phyloP scores from a whole-genome alignment of 2,329 filamentous ascomycete species.

The Blumeria hordei region DNA sequence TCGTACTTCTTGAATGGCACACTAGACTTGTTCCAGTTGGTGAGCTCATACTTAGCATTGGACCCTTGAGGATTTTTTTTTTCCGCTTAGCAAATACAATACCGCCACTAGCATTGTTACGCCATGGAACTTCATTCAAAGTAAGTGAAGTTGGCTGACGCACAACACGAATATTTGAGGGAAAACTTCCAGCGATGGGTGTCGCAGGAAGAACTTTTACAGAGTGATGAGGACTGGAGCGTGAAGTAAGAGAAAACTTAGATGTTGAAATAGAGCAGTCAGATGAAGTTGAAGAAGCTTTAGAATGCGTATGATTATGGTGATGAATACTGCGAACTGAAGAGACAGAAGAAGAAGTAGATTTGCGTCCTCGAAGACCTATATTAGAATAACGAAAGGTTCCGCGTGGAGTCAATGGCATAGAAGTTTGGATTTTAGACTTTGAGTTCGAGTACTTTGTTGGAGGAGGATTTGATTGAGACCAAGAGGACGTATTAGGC shows the following conservation, averaged over 20 bases:
- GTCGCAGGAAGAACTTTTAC: slow-evolving; percentile 91
- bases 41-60: slow-evolving; percentile 28
- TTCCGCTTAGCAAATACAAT: slow-evolving; percentile 65
- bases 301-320: slow-evolving; percentile 69
- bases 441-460: slow-evolving; percentile 19
- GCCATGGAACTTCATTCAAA: slow-evolving; percentile 32
- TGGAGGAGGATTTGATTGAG: slow-evolving; percentile 18
- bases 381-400: slow-evolving; percentile 62
- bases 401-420: slow-evolving; percentile 68
- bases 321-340: slow-evolving; percentile 82
- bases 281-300: slow-evolving; percentile 80
- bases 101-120: slow-evolving; percentile 32
- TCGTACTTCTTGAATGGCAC: slow-evolving; percentile 29
- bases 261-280: slow-evolving; percentile 49
- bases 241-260: slow-evolving; percentile 36
- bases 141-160: slow-evolving; percentile 29
- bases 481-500: slow-evolving; percentile 13
- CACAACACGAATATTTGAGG: slow-evolving; percentile 65
- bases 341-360: slow-evolving; percentile 83
- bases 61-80: slow-evolving; percentile 61
- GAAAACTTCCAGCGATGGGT: slow-evolving; percentile 50
- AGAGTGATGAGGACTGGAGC: slow-evolving; percentile 57
- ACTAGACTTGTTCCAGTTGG: slow-evolving; percentile 11
- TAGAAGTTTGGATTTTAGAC: slow-evolving; percentile 68
- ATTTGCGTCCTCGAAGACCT: slow-evolving; percentile 75